phyloP scores from a whole-genome alignment of 169 alveolate species.

The Eimeria praecox region DNA sequence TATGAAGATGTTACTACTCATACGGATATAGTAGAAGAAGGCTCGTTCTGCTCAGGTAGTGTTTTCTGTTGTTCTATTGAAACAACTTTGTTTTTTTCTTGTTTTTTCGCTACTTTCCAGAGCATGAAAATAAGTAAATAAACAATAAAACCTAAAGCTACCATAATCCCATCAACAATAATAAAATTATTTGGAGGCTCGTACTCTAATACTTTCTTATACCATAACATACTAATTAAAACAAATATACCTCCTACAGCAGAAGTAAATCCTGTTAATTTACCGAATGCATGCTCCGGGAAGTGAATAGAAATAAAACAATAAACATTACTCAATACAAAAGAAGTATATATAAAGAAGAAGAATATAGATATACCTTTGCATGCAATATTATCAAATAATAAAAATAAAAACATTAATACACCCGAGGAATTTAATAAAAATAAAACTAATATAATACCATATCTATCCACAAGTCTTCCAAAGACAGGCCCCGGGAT shows the following conservation, averaged over 20 bases:
- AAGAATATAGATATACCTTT: constrained; percentile 70
- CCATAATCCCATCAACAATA: constrained; percentile 69
- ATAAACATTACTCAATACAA: constrained; percentile 81
- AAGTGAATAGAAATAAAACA: constrained; percentile 74
- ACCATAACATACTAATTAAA: constrained; percentile 75
- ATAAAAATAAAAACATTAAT: constrained; percentile 56
- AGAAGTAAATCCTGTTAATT: constrained; percentile 80
- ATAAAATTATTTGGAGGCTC: constrained; percentile 36
- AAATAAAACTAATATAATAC: constrained; percentile 35
- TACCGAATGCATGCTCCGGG: constrained; percentile 78
- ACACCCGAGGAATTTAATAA: constrained; percentile 66
- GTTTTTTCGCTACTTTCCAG: background rate
- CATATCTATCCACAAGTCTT: constrained; percentile 62
- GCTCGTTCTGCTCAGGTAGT: constrained; percentile 12
- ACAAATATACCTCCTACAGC: constrained; percentile 77
- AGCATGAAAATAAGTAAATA: constrained; percentile 14
- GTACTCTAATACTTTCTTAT: constrained; percentile 53
- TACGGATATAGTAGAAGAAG: constrained; percentile 34
- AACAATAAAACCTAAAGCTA: constrained; percentile 54
- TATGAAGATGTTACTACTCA: background rate
- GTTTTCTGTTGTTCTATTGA: background rate
- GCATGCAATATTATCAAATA: constrained; percentile 64
- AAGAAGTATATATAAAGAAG: constrained; percentile 77
- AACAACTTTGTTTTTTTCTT: background rate
- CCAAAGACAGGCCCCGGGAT: constrained; percentile 83